Conservation (phyloP, 495 filamentous ascomycete species). For the Trichodelitschia bisporula region DNA sequence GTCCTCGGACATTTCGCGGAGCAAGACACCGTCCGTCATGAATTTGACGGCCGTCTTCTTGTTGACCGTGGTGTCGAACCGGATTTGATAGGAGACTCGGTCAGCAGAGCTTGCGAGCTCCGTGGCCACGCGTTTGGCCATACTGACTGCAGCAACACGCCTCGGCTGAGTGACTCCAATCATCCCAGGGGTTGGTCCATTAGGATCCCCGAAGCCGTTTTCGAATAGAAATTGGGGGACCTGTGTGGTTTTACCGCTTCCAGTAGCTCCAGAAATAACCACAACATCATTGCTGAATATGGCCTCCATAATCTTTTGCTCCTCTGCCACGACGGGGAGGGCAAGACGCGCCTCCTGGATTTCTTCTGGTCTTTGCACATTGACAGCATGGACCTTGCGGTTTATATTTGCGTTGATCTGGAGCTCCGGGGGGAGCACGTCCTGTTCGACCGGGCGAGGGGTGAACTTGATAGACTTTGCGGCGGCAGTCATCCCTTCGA, state of each 20-base stretch:
- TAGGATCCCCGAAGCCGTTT: constrained; percentile 62
- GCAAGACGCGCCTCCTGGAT: constrained; percentile 58
- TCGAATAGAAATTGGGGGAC: constrained; percentile 90
- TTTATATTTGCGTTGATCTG: constrained; percentile 29
- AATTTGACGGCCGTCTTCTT: constrained; percentile 86
- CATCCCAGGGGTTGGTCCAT: constrained; percentile 62
- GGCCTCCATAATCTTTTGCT: constrained; percentile 96
- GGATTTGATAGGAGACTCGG: constrained; percentile 70
- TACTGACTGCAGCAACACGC: constrained; percentile 79
- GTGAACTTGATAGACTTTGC: constrained; percentile 23
- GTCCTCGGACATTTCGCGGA: constrained; percentile 78
- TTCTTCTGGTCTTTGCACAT: constrained; percentile 40
- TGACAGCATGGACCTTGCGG: constrained; percentile 53
- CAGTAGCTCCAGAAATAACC: constrained; percentile 87
- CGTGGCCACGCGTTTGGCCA: constrained; percentile 74
- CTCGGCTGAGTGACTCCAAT: constrained; percentile 90
- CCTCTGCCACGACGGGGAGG: constrained; percentile 77
- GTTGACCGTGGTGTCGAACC: constrained; percentile 69
- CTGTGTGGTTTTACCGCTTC: constrained; percentile 93
- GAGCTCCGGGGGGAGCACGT: constrained; percentile 54
- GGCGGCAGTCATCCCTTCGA: no score
- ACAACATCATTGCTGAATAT: constrained; percentile 71
- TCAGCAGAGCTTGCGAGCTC: constrained; percentile 42
- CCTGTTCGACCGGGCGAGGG: constrained; percentile 37
- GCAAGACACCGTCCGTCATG: constrained; percentile 94